Percentiles rank a stretch among this genome's conserved stretches.
Evolutionary conservation across 768 basidiomycete species (phyloP).

Genomic region (Hebeloma cylindrosporum): DNA sequence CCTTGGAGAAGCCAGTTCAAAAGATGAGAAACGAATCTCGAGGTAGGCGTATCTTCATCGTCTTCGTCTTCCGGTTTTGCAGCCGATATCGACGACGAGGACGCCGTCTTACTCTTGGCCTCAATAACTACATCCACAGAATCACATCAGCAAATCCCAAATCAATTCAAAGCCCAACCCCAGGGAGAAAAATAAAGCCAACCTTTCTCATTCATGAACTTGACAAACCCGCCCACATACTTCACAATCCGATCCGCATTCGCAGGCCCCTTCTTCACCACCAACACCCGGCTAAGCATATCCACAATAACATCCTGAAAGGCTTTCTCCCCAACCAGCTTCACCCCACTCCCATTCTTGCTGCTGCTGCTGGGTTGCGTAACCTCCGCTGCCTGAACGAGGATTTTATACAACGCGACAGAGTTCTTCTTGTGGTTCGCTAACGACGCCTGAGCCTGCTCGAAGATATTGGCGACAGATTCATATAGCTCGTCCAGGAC

Average conservation of each 20-base stretch:
- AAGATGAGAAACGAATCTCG: conserved; percentile 67
- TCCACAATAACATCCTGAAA: conserved; percentile 78
- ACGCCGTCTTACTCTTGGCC: conserved; percentile 29
- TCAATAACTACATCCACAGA: conserved; percentile 33
- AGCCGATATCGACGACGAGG: conserved; percentile 21
- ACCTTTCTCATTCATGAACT: conserved; percentile 85
- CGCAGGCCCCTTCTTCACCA: conserved; percentile 82
- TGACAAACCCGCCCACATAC: conserved; percentile 83
- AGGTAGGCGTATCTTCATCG: conserved; percentile 62
- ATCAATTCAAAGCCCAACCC: neutral
- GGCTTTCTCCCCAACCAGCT: conserved; percentile 70
- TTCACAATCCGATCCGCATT: conserved; percentile 83
- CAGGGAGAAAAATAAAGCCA: conserved; percentile 20
- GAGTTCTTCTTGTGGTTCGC: conserved; percentile 95
- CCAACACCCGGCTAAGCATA: conserved; percentile 69
- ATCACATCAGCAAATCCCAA: neutral
- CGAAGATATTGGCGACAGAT: conserved; percentile 51
- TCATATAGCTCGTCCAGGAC: conserved; percentile 35
- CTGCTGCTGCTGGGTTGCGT: conserved; percentile 50
- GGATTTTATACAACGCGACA: conserved; percentile 83
- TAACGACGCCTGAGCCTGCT: conserved; percentile 74
- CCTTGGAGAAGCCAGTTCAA: conserved; percentile 78
- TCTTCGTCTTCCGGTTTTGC: conserved; percentile 43
- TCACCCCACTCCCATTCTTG: conserved; percentile 42
- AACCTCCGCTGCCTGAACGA: conserved; percentile 58